These are phyloP conservation scores for Chondrus crispus DNA, from an alignment of 23 red algal species.

Conservation along the genomic window DNA sequence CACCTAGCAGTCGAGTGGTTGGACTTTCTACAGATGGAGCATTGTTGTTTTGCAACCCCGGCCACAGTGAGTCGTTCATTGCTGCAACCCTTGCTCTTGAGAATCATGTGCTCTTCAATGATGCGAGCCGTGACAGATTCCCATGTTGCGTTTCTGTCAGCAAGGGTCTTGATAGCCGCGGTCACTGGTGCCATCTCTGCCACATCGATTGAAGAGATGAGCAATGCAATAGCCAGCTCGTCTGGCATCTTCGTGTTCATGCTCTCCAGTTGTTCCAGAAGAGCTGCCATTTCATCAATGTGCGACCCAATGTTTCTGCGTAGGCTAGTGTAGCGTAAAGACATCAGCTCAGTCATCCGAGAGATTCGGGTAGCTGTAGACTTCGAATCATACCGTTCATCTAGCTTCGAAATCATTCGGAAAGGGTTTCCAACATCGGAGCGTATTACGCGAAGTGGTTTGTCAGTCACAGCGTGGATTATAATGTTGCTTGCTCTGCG, in stretches of 20 bases:
- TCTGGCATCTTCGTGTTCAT: conserved; percentile 16
- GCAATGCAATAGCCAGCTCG: conserved; percentile 9
- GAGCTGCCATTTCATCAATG: conserved; percentile 5
- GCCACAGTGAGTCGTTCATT: not conserved
- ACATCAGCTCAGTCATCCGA: not conserved
- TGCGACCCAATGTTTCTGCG: not conserved
- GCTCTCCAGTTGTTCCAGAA: not conserved
- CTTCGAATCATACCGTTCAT: not conserved
- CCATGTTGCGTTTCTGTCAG: not conserved
- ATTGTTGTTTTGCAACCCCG: too few species aligned
- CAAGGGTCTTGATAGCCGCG: conserved; percentile 26
- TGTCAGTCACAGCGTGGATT: not conserved
- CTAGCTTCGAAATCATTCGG: not conserved
- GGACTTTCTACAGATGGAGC: not conserved
- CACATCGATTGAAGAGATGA: not conserved
- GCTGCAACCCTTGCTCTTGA: not conserved
- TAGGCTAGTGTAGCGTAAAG: not conserved
- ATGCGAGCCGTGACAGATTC: not conserved
- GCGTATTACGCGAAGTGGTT: not conserved
- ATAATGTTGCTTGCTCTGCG: not conserved
- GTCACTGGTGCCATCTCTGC: not conserved
- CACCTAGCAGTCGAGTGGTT: not conserved
- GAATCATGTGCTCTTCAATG: not conserved
- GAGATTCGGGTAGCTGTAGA: conserved; percentile 1
- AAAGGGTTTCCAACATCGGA: not conserved